Evolutionary conservation across 179 eudicot genomes (phyloP).

Genomic region (Nepenthes alata): DNA sequence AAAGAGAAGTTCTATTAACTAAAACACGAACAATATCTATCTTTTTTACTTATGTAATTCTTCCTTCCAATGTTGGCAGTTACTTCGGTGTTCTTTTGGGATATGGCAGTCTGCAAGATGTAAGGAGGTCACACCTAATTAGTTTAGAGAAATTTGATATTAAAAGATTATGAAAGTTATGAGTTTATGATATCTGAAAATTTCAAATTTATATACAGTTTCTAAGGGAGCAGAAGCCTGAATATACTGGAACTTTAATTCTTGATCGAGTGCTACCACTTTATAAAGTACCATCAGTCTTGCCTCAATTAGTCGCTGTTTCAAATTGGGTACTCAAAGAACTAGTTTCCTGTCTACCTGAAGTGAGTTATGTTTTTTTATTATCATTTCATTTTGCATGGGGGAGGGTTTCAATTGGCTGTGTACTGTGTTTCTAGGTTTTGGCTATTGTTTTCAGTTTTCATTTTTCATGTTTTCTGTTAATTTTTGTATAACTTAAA

Average conservation of each 20-base stretch:
- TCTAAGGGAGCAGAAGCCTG: conserved; percentile 49
- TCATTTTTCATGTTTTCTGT: neutral
- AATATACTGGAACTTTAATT: conserved; percentile 34
- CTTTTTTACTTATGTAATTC: conserved; percentile 11
- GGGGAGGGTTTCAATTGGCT: neutral
- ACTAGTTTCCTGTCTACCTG: conserved; percentile 59
- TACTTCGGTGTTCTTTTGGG: conserved; percentile 71
- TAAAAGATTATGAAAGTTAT: neutral
- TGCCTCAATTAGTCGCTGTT: conserved; percentile 55
- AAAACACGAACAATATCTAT: neutral
- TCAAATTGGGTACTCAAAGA: conserved; percentile 87
- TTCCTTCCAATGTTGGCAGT: conserved; percentile 23
- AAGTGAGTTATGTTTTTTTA: conserved; percentile 26
- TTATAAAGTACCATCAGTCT: conserved; percentile 26
- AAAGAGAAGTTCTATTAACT: neutral
- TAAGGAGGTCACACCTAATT: conserved; percentile 25
- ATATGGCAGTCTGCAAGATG: conserved; percentile 70
- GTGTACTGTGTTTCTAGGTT: too few species aligned
- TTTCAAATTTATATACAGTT: conserved; percentile 27
- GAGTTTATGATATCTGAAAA: neutral
- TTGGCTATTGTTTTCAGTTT: neutral
- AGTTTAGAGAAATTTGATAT: conserved; percentile 5
- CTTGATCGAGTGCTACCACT: conserved; percentile 49
- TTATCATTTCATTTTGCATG: too few species aligned
- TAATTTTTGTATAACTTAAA: neutral